Evolutionary conservation across 495 filamentous ascomycete species (phyloP), one percentile per base, ranked within the genome.

Genomic region (Podospora conica): DNA sequence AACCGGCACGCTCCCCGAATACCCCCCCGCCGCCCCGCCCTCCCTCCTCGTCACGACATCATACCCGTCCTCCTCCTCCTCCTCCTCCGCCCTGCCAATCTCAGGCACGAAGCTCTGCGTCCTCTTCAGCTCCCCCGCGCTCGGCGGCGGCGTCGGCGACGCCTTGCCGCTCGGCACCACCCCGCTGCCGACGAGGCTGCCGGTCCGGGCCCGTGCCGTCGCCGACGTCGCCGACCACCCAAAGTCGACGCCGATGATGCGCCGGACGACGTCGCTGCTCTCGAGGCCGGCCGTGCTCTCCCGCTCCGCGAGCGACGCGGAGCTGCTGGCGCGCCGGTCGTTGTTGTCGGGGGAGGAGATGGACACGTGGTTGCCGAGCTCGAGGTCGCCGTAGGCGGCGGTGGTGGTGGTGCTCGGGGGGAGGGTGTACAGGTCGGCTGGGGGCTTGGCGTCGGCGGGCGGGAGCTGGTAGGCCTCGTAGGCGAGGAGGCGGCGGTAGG

Each of bases 391-490:
- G 21, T 58, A 29, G 23, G 31, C 15, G 9, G 20, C 71, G 48
- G 73, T 78, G n/a, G 63, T 59, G 55, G 76, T 75, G 29, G 73
- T 62, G 70, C 77, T 75, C 21, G 67, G 64, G n/a, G 75, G 74
- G 0, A n/a, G 40, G 28, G 9, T 29, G 28, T 29, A 29, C 28
- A 29, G 3, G 15, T 48, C 18, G 18, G 15, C 18, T n/a, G n/a
- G n/a, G 7, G 33, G 15, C 15, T 48, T n/a, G 15, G 1, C 40
- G 40, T 48, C 40, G 40, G 25, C 25, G 25, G 40, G 3, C 40
- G 40, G 40, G 10, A 78, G 67, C 63, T 77, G 70, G 66, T 81
- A 82, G 31, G 78, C 77, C 33, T 82, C 81, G 60, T 79, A 81
- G 28, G 71, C 72, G 11, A 79, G 67, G 12, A 79, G 66, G 1